Evolutionary conservation across 2,329 filamentous ascomycete species (phyloP).

Genomic region (Fusarium illudens): DNA sequence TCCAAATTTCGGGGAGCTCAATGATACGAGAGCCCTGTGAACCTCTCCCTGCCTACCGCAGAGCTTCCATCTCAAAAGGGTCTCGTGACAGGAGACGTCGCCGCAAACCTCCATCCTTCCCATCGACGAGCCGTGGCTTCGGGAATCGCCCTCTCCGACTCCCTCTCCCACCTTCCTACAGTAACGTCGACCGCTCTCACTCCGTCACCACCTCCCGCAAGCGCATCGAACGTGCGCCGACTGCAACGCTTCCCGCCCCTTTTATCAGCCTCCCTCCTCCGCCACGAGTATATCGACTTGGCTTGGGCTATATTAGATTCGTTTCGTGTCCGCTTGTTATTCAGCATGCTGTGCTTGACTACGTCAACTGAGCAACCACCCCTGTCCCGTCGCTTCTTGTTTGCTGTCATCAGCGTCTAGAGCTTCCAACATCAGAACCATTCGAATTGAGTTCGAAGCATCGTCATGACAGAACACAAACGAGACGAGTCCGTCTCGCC

Average conservation of each 20-base stretch:
- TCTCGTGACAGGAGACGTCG: constrained; percentile 17
- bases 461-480: constrained; percentile 35
- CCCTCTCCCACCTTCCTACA: not conserved
- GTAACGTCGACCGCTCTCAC: constrained; percentile 16
- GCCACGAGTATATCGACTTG: not conserved
- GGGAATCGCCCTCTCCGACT: not conserved
- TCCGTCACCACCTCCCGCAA: constrained; percentile 25
- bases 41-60: not conserved
- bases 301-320: constrained; percentile 4
- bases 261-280: constrained; percentile 24
- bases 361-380: constrained; percentile 25
- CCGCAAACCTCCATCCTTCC: not conserved
- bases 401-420: constrained; percentile 17
- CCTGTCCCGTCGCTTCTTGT: constrained; percentile 1
- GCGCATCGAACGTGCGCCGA: constrained; percentile 22
- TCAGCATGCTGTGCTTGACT: constrained; percentile 37
- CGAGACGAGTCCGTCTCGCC: constrained; percentile 35
- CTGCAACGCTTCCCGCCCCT: constrained; percentile 25
- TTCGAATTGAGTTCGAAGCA: constrained; percentile 18
- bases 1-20: constrained; percentile 29
- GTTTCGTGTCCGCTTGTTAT: constrained; percentile 5
- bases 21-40: constrained; percentile 1
- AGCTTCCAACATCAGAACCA: not conserved
- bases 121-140: not conserved
- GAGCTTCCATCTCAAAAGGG: not conserved